Evolutionary conservation across 129 eudicot genomes (phyloP), one percentile per base, ranked within the genome.

Genomic region (Arctium lappa): DNA sequence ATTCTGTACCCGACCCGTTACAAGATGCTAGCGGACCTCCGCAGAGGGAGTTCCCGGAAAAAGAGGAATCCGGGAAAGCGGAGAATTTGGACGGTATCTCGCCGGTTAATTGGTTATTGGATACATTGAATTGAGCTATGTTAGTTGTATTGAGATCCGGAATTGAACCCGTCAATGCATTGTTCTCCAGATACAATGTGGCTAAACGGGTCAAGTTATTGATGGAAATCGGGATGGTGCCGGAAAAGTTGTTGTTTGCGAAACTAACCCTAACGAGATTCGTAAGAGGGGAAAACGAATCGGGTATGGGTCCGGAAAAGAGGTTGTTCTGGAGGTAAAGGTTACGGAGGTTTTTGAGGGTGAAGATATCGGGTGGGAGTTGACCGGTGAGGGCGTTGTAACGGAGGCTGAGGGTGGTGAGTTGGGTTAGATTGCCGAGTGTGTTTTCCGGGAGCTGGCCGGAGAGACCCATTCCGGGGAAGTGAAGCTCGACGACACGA

Each of bases 391-490:
- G 90, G 6, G 96, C 83, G 82, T 94, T 94, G 79, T 65, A 94
- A 1, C 98, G 97, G 80, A 94, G 97, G 56, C 91, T 86, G 44
- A 94, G 90, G 8, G 95, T 89, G 60, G 77, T 77, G 9, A 94
- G 87, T 2, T 82, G 46, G 30, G 98, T 88, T 8, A 94, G 22
- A 34, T 92, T 94, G 37, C 90, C 87, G 70, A 94, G 46, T 2
- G 88, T 72, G n/a, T 84, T 82, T 0, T 84, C 56, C 0, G 98
- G 98, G 6, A 94, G 82, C 5, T 80, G 82, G 75, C 98, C 98
- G 73, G 91, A 86, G 16, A 94, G 94, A 8, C 91, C 93, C 86
- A 86, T 85, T 2, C 96, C 98, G 13, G 98, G 98, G 71, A 94
- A 84, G 39, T 86, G 97, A 39, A 94, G 95, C 81, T 86, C 96